Percentiles rank a stretch among this genome's conserved stretches.
phyloP scores from a whole-genome alignment of 2,329 filamentous ascomycete species.

The Neonectria sp. region DNA sequence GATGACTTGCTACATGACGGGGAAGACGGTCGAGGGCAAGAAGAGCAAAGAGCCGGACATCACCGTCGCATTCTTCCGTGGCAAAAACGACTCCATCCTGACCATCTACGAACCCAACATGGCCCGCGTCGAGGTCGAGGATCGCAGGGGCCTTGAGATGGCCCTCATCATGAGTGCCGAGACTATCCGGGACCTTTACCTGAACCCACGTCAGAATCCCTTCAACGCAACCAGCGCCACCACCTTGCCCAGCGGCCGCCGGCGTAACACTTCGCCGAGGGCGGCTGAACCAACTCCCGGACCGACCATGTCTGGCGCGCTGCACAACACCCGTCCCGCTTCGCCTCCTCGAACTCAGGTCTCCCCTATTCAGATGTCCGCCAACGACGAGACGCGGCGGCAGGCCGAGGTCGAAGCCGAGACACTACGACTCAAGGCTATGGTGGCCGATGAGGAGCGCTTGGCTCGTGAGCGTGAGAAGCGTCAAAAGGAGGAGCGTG shows the following conservation, averaged over 20 bases:
- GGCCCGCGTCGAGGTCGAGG: slow-evolving; percentile 90
- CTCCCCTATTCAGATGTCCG: slow-evolving; percentile 32
- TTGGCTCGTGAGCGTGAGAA: slow-evolving; percentile 69
- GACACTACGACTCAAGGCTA: slow-evolving; percentile 77
- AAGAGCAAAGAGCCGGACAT: slow-evolving; percentile 96
- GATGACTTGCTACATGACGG: slow-evolving; percentile 89
- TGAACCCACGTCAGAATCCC: slow-evolving; percentile 76
- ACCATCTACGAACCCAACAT: slow-evolving; percentile 96
- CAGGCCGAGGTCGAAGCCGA: slow-evolving; percentile 77
- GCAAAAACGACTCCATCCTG: slow-evolving; percentile 74
- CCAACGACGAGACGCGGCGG: slow-evolving; percentile 44
- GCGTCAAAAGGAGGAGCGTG: slow-evolving; percentile 69
- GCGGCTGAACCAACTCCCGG: slow-evolving; percentile 45
- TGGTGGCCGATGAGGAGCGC: slow-evolving; percentile 66
- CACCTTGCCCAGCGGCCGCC: slow-evolving; percentile 37
- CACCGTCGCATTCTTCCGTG: slow-evolving; percentile 88
- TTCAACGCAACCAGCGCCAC: slow-evolving; percentile 79
- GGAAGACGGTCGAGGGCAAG: slow-evolving; percentile 81
- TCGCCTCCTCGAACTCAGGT: slow-evolving; percentile 36
- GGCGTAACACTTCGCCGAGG: slow-evolving; percentile 58
- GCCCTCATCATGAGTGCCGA: slow-evolving; percentile 77
- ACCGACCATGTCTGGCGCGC: slow-evolving; percentile 56
- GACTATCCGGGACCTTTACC: slow-evolving; percentile 76
- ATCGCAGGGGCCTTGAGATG: slow-evolving; percentile 92
- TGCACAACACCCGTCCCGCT: slow-evolving; percentile 49